A percentile compares a stretch with the other conserved stretches of the same genome.
Evolutionary conservation across 768 basidiomycete species (phyloP).

Genomic region (Cystofilobasidium bisporidii): DNA sequence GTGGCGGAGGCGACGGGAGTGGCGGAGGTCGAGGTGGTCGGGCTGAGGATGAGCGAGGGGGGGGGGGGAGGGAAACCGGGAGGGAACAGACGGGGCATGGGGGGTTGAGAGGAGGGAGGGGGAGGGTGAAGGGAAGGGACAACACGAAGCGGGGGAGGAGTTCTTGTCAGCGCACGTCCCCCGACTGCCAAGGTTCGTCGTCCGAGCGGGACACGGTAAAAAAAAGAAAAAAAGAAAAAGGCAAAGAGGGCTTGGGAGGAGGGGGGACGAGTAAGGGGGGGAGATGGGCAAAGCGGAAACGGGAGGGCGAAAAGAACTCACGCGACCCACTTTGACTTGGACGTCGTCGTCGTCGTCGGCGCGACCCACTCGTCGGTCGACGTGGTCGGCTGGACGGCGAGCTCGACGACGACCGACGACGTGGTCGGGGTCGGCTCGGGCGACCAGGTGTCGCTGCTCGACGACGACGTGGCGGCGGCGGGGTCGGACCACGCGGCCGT

Average conservation of each 20-base stretch:
- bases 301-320: neutral
- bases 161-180: too few relatives aligned
- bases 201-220: too few relatives aligned
- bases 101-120: neutral
- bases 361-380: neutral
- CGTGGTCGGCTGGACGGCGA: neutral
- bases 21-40: conserved; percentile 3
- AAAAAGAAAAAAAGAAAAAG: too few relatives aligned
- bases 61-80: neutral
- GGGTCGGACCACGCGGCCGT: too few relatives aligned
- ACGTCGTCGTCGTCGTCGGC: neutral
- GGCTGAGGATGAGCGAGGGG: neutral
- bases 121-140: neutral
- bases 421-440: neutral
- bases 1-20: neutral
- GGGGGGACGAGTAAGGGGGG: neutral
- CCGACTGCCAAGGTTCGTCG: neutral
- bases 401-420: neutral
- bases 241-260: too few relatives aligned
- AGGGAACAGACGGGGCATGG: neutral
- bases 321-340: neutral
- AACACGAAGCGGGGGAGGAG: too few relatives aligned
- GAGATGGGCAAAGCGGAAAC: conserved; percentile 1
- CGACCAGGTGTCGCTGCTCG: neutral
- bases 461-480: too few relatives aligned